Conservation (phyloP, 139 green algal genomes). For the Chlorella sp. region DNA sequence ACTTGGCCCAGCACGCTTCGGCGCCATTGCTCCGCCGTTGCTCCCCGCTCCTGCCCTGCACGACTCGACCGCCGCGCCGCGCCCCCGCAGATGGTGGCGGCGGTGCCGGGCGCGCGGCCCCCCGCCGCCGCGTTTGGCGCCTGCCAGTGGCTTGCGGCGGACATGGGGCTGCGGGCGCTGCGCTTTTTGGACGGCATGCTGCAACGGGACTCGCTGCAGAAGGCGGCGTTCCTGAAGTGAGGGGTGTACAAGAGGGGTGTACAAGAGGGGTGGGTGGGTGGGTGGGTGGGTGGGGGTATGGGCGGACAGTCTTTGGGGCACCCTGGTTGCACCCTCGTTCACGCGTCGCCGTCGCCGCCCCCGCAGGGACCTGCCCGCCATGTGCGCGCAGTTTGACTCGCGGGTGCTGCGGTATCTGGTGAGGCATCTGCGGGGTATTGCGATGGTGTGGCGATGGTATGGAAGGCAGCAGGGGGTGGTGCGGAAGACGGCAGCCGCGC, state of each 20-base stretch:
- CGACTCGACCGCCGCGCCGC: too few species aligned
- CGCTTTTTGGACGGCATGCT: conserved; percentile 85
- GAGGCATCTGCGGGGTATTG: not conserved
- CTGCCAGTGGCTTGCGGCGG: conserved; percentile 58
- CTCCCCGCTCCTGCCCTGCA: too few species aligned
- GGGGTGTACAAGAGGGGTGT: too few species aligned
- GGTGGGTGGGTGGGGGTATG: too few species aligned
- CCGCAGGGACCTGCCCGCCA: conserved; percentile 59
- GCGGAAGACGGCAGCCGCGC: too few species aligned
- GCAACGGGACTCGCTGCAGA: conserved; percentile 69
- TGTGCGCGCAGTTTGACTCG: conserved; percentile 71
- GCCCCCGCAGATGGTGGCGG: conserved; percentile 63
- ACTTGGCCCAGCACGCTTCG: too few species aligned
- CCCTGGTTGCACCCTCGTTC: too few species aligned
- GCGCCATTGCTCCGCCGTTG: too few species aligned
- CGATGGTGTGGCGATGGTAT: not conserved
- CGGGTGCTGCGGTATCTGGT: conserved; percentile 61
- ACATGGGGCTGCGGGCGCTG: conserved; percentile 23
- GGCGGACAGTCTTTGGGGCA: too few species aligned
- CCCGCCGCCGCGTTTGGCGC: conserved; percentile 45
- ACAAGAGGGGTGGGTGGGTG: too few species aligned
- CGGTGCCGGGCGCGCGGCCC: conserved; percentile 36
- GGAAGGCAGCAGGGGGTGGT: not conserved
- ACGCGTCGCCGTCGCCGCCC: too few species aligned
- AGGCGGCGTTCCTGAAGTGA: conserved; percentile 76